These are phyloP conservation scores for Teratosphaeriaceae sp. DNA, from an alignment of 2,329 filamentous ascomycete species.

Conservation along the genomic window DNA sequence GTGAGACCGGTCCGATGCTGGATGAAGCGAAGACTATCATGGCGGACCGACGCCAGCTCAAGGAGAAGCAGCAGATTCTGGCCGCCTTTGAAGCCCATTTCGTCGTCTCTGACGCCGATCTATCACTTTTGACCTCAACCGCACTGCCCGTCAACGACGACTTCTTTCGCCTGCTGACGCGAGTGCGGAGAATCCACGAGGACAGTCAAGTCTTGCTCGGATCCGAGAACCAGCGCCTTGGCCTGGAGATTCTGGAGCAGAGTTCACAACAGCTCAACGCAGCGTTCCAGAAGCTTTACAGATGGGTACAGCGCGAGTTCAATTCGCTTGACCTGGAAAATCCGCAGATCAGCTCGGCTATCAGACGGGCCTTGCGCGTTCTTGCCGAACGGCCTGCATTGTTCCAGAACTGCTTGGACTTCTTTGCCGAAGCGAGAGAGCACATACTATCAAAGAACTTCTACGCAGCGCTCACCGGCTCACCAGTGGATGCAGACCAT, in stretches of 20 bases:
- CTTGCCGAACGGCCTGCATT: slow-evolving; percentile 82
- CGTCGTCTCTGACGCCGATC: slow-evolving; percentile 72
- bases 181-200: slow-evolving; percentile 78
- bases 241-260: slow-evolving; percentile 85
- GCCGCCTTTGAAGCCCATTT: slow-evolving; percentile 76
- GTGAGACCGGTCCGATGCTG: slow-evolving; percentile 66
- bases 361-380: slow-evolving; percentile 76
- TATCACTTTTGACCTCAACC: slow-evolving; percentile 66
- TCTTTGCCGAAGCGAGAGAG: slow-evolving; percentile 85
- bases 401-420: slow-evolving; percentile 90
- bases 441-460: slow-evolving; percentile 83
- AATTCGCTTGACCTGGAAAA: slow-evolving; percentile 89
- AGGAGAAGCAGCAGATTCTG: slow-evolving; percentile 73
- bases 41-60: slow-evolving; percentile 63
- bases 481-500: slow-evolving; percentile 51
- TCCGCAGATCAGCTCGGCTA: slow-evolving; percentile 79
- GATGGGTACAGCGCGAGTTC: slow-evolving; percentile 92
- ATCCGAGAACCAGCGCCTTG: slow-evolving; percentile 80
- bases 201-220: slow-evolving; percentile 87
- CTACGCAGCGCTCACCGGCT: slow-evolving; percentile 76
- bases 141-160: slow-evolving; percentile 76
- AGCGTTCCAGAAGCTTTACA: slow-evolving; percentile 91
- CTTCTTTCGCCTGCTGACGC: slow-evolving; percentile 72
- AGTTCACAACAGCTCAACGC: slow-evolving; percentile 79
- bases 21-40: slow-evolving; percentile 71